A percentile compares a stretch with the other conserved stretches of the same genome.
These are phyloP conservation scores for Dipodascopsis tothii DNA, from an alignment of 805 yeast genomes.

Conservation along the genomic window DNA sequence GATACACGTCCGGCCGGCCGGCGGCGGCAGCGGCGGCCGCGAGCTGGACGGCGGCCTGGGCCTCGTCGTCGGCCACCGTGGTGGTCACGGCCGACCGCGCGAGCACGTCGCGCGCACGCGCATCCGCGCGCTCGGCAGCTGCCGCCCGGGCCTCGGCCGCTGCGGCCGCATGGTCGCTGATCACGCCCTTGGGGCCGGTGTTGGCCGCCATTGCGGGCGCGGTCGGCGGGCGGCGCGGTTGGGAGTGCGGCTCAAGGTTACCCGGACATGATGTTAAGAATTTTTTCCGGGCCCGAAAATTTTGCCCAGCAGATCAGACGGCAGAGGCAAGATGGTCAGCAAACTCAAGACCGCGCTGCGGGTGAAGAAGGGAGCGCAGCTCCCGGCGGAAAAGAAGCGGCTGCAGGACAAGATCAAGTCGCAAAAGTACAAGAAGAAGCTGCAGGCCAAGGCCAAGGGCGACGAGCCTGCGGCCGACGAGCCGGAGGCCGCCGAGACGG, in stretches of 20 bases:
- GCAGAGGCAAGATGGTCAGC: constrained; percentile 14
- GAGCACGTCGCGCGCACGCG: too few species aligned
- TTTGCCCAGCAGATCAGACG: too few species aligned
- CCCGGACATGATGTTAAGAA: background rate
- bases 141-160: constrained; percentile 1
- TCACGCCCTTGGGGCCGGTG: constrained; percentile 13
- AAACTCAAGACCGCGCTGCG: constrained; percentile 13
- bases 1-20: background rate
- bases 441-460: background rate
- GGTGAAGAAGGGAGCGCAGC: background rate
- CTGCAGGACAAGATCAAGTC: background rate
- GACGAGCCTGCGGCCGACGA: background rate
- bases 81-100: constrained; percentile 6
- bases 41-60: background rate
- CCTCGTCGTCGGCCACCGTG: constrained; percentile 3
- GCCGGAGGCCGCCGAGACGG: background rate
- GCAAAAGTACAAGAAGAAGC: background rate
- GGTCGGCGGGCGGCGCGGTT: background rate
- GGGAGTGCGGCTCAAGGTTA: background rate
- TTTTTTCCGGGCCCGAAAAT: background rate
- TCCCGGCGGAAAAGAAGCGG: background rate
- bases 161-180: constrained; percentile 1
- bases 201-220: constrained; percentile 2
- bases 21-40: background rate
- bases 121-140: background rate